Evolutionary conservation across 495 filamentous ascomycete genomes (phyloP).

Genomic region (Penicillium ucsense): DNA sequence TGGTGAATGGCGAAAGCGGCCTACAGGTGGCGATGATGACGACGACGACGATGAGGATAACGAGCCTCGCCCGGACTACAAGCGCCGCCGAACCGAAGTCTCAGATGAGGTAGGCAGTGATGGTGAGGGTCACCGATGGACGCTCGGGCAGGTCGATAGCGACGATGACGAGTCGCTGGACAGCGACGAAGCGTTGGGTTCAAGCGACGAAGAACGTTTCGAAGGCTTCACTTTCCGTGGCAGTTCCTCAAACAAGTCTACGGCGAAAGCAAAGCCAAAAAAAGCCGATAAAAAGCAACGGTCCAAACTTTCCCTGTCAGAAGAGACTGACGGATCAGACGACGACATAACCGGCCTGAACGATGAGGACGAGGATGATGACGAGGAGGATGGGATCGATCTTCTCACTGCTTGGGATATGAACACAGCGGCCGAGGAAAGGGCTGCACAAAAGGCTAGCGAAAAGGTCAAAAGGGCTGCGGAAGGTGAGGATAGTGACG

Average conservation of each 20-base stretch:
- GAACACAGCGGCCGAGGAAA: slow-evolving; percentile 44
- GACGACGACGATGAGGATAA: slow-evolving; percentile 40
- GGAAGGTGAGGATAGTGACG: slow-evolving; percentile 20
- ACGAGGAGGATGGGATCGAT: slow-evolving; percentile 82
- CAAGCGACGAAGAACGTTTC: slow-evolving; percentile 76
- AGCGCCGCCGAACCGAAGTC: slow-evolving; percentile 30
- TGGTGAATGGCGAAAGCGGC: slow-evolving; percentile 34
- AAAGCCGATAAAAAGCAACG: slow-evolving; percentile 15
- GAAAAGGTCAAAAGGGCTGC: slow-evolving; percentile 23
- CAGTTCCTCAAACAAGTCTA: slow-evolving; percentile 46
- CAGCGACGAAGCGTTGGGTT: slow-evolving; percentile 87
- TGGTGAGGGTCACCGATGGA: slow-evolving; percentile 85
- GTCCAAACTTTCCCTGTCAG: slow-evolving; percentile 43
- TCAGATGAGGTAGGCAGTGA: slow-evolving; percentile 53
- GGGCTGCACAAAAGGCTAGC: slow-evolving; percentile 20
- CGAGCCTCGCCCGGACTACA: slow-evolving; percentile 40
- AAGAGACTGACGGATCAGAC: slow-evolving; percentile 45
- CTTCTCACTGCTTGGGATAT: slow-evolving; percentile 73
- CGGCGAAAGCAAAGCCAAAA: slow-evolving; percentile 18
- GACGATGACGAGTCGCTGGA: slow-evolving; percentile 81
- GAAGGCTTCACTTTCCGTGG: slow-evolving; percentile 66
- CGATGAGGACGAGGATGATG: slow-evolving; percentile 43
- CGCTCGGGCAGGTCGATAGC: slow-evolving; percentile 59
- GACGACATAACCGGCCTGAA: slow-evolving; percentile 28
- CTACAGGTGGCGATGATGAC: slow-evolving; percentile 21